A percentile compares a stretch with the other conserved stretches of the same genome.
Conservation (phyloP, 2,329 filamentous ascomycete genomes). For the Hortaea werneckii region DNA sequence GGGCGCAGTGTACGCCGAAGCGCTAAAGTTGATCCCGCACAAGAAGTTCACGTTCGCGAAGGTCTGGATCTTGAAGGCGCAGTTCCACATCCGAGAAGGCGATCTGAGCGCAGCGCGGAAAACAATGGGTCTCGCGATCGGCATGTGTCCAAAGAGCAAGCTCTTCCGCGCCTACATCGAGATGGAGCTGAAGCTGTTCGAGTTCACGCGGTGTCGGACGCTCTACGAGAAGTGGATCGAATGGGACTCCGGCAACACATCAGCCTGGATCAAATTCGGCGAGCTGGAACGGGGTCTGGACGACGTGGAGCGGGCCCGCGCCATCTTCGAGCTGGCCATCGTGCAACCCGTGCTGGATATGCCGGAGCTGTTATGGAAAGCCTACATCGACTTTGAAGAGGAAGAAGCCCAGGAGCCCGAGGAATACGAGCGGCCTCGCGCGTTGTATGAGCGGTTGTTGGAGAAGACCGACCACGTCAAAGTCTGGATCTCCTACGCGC, state of each 20-base stretch:
- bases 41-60: conserved; percentile 97
- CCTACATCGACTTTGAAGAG: conserved; percentile 97
- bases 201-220: conserved; percentile 82
- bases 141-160: conserved; percentile 92
- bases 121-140: conserved; percentile 78
- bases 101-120: conserved; percentile 74
- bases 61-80: conserved; percentile 85
- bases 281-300: conserved; percentile 87
- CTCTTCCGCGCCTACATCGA: conserved; percentile 90
- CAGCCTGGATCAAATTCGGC: conserved; percentile 94
- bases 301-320: conserved; percentile 75
- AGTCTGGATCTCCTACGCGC: conserved; percentile 98
- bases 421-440: conserved; percentile 73
- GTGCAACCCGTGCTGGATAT: conserved; percentile 79
- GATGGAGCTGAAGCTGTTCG: conserved; percentile 84
- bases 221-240: conserved; percentile 91
- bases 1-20: conserved; percentile 82
- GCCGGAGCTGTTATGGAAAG: conserved; percentile 96
- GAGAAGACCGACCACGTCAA: conserved; percentile 97
- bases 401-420: conserved; percentile 53
- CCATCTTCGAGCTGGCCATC: conserved; percentile 86
- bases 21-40: conserved; percentile 79
- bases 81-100: conserved; percentile 84
- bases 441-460: conserved; percentile 80
- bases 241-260: conserved; percentile 81